phyloP scores from a whole-genome alignment of 805 yeast genomes.

The Nakazawaea ernobii region DNA sequence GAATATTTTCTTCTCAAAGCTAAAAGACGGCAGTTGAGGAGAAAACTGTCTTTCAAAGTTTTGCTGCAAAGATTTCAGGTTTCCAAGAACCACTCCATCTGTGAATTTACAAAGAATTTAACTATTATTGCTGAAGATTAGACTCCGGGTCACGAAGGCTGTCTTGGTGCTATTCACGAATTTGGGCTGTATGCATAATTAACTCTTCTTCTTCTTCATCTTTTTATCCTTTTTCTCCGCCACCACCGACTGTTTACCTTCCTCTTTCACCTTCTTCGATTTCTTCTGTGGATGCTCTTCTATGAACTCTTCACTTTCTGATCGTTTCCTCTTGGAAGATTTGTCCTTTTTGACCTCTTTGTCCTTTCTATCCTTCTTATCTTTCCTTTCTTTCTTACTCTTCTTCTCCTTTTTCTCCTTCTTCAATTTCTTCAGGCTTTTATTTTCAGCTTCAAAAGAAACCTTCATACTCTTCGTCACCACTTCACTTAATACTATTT shows the following conservation, averaged over 20 bases:
- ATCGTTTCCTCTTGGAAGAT: conserved; percentile 15
- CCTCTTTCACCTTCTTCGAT: conserved; percentile 18
- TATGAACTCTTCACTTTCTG: conserved; percentile 19
- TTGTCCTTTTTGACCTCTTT: conserved; percentile 15
- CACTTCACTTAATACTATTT: conserved; percentile 13
- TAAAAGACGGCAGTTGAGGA: no score
- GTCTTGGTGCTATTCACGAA: no score
- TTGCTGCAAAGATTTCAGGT: no score
- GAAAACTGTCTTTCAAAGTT: no score
- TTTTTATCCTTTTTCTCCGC: conserved; percentile 18
- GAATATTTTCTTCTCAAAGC: no score
- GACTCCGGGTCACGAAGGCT: no score
- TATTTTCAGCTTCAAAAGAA: conserved; percentile 1
- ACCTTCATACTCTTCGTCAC: conserved; percentile 11
- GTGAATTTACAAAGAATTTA: no score
- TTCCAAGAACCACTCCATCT: no score
- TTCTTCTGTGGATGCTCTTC: conserved; percentile 14
- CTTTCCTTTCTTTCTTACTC: conserved; percentile 17
- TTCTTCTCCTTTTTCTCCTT: conserved; percentile 19
- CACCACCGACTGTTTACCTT: conserved; percentile 17
- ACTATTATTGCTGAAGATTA: no score
- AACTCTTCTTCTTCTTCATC: conserved; percentile 15
- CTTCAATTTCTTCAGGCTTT: not conserved
- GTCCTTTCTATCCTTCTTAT: conserved; percentile 22
- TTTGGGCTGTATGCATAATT: no score